These are phyloP conservation scores for Aphanocladium album DNA, from an alignment of 2,329 filamentous ascomycete genomes.

Conservation along the genomic window DNA sequence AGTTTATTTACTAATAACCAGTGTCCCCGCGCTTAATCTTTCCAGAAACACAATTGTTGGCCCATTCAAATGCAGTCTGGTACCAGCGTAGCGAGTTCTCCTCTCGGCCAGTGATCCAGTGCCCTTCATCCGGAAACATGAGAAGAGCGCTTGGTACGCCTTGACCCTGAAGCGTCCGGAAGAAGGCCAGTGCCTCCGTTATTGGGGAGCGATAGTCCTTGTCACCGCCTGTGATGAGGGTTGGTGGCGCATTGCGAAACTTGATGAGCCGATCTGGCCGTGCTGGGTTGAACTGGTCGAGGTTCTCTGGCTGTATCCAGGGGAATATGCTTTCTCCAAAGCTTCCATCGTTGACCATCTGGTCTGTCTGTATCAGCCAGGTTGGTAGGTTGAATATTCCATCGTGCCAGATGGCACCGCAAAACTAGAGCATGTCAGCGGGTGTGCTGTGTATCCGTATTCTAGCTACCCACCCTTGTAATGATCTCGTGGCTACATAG, in stretches of 20 bases:
- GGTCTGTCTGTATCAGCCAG: constrained; percentile 24
- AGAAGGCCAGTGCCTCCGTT: constrained; percentile 58
- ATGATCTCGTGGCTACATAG: constrained; percentile 50
- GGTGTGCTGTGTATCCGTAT: not conserved
- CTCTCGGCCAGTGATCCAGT: constrained; percentile 59
- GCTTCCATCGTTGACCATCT: constrained; percentile 20
- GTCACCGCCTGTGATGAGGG: constrained; percentile 67
- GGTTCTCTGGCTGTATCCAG: constrained; percentile 41
- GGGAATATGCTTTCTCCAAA: constrained; percentile 40
- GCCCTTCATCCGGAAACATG: constrained; percentile 69
- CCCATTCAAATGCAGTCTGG: constrained; percentile 60
- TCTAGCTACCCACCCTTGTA: constrained; percentile 30
- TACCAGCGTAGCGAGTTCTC: constrained; percentile 69
- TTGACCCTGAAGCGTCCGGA: constrained; percentile 65
- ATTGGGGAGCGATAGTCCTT: constrained; percentile 55
- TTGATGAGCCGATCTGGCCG: constrained; percentile 42
- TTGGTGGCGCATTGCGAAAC: constrained; percentile 59
- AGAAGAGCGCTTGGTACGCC: constrained; percentile 65
- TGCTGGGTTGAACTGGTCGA: constrained; percentile 48
- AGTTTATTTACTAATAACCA: constrained; percentile 13
- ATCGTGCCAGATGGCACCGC: constrained; percentile 42
- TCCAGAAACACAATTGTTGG: constrained; percentile 44
- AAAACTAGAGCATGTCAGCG: constrained; percentile 16
- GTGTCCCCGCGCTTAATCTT: constrained; percentile 18
- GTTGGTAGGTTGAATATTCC: constrained; percentile 34